A percentile compares a stretch with the other conserved stretches of the same genome.
phyloP scores from a whole-genome alignment of 2,329 filamentous ascomycete species.

The Fonsecaea monophora region DNA sequence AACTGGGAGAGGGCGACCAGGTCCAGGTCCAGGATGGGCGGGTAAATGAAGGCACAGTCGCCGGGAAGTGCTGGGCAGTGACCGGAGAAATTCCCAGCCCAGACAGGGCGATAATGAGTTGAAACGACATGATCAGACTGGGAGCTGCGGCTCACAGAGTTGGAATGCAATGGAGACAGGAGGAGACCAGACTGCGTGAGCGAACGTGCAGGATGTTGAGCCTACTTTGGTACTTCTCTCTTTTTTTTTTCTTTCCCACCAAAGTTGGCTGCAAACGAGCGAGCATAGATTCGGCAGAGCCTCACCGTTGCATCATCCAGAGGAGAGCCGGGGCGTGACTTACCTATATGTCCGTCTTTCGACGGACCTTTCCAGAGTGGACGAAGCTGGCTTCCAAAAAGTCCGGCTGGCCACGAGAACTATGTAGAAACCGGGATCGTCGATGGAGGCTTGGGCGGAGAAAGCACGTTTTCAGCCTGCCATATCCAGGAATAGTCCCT shows the following conservation, averaged over 20 bases:
- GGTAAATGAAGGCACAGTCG: not conserved
- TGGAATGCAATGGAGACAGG: not conserved
- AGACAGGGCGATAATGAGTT: conserved; percentile 10
- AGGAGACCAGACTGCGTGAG: not conserved
- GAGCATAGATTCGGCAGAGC: conserved; percentile 11
- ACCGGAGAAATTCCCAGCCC: conserved; percentile 4
- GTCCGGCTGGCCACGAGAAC: not conserved
- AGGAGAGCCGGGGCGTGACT: not conserved
- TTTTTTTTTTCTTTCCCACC: not conserved
- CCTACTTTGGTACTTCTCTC: not conserved
- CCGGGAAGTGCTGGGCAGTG: conserved; percentile 5
- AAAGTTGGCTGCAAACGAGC: not conserved
- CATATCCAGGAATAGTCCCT: not conserved
- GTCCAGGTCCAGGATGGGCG: not conserved
- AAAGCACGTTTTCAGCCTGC: not conserved
- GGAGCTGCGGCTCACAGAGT: not conserved
- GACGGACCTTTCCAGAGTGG: not conserved
- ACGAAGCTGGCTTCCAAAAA: not conserved
- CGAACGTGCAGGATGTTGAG: conserved; percentile 9
- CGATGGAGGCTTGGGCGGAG: not conserved
- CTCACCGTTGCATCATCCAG: not conserved
- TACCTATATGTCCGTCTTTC: not conserved
- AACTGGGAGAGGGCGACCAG: conserved; percentile 3
- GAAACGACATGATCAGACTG: conserved; percentile 4
- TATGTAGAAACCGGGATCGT: not conserved